Evolutionary conservation across 75 land plant species (phyloP).

Genomic region (Pinus taeda): DNA sequence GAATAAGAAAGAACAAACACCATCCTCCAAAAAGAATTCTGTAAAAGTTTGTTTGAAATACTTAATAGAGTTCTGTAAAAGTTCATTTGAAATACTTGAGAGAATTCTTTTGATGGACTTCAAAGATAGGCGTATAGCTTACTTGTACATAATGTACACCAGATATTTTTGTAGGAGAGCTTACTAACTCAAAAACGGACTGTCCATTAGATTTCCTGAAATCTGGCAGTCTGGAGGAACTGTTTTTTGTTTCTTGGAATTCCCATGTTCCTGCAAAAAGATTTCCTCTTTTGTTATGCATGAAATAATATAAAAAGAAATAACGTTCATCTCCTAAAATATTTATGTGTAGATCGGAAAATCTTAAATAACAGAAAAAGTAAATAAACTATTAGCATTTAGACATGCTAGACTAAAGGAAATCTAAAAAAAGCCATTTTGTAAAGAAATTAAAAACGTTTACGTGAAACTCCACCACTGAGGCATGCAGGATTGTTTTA

Average conservation of each 20-base stretch:
- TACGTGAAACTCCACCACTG: no score
- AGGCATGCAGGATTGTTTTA: no score
- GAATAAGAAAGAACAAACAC: not conserved
- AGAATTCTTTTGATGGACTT: not conserved
- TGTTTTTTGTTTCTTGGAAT: conserved; percentile 46
- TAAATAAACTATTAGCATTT: not conserved
- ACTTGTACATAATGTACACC: conserved; percentile 98
- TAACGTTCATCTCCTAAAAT: not conserved
- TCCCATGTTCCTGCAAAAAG: conserved; percentile 63
- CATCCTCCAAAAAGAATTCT: not conserved
- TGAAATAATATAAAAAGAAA: not conserved
- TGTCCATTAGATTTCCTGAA: conserved; percentile 67
- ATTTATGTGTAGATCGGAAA: not conserved
- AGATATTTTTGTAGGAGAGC: conserved; percentile 76
- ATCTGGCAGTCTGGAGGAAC: conserved; percentile 57
- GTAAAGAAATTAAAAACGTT: not conserved
- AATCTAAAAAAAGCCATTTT: not conserved
- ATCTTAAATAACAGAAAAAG: not conserved
- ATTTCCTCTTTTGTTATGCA: conserved; percentile 1
- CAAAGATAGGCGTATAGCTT: conserved; percentile 11
- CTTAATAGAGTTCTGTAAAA: not conserved
- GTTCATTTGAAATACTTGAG: not conserved
- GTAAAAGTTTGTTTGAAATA: not conserved
- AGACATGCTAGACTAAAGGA: not conserved
- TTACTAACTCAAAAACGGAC: conserved; percentile 69